These are phyloP conservation scores for Hypomontagnella submonticulosa DNA, from an alignment of 495 filamentous ascomycete species.

Conservation along the genomic window DNA sequence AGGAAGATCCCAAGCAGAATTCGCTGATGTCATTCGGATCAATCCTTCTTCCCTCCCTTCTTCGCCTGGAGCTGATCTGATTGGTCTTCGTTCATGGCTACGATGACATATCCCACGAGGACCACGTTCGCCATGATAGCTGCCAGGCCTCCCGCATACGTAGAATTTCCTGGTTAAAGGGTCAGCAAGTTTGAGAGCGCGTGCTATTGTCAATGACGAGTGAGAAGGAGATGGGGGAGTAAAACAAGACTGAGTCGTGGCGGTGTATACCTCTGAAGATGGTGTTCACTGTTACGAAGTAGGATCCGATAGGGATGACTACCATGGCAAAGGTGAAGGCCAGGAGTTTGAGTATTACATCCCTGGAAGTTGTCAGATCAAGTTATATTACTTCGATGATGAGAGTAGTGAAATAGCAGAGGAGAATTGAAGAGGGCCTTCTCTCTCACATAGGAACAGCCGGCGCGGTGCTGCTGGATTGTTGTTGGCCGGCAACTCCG, in stretches of 20 bases:
- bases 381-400: neutral
- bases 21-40: conserved; percentile 9
- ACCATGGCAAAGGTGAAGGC: conserved; percentile 94
- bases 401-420: conserved; percentile 13
- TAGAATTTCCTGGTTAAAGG: conserved; percentile 76
- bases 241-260: neutral
- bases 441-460: conserved; percentile 77
- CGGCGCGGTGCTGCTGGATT: conserved; percentile 62
- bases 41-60: conserved; percentile 41
- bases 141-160: conserved; percentile 83
- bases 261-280: conserved; percentile 75
- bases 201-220: neutral
- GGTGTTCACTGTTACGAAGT: conserved; percentile 80
- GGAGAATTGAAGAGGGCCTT: conserved; percentile 2
- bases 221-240: neutral
- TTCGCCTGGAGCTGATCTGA: conserved; percentile 56
- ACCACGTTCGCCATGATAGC: conserved; percentile 93
- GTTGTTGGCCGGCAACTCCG: conserved; percentile 51
- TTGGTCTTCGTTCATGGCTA: conserved; percentile 92
- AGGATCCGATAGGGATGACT: conserved; percentile 81
- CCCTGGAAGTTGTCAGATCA: conserved; percentile 59
- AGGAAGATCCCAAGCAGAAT: conserved; percentile 19
- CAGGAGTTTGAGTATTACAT: conserved; percentile 89
- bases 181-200: conserved; percentile 9
- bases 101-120: conserved; percentile 87